Evolutionary conservation across 148 eudicot genomes (phyloP).

Genomic region (Persicaria maculosa): DNA sequence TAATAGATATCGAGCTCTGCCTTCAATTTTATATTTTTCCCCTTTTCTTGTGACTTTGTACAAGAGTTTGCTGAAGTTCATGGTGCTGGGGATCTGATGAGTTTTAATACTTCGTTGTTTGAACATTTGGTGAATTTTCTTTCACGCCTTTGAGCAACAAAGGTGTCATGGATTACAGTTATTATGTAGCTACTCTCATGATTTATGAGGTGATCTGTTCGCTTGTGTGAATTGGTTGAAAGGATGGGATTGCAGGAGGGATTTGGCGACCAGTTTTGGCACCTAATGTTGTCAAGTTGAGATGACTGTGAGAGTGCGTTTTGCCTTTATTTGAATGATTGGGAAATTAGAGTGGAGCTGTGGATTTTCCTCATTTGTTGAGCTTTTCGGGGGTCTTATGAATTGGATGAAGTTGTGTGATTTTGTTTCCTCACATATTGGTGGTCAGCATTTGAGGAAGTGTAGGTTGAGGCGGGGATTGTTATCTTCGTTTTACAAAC

Average conservation of each 20-base stretch:
- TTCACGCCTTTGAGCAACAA: not conserved
- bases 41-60: not conserved
- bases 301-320: not conserved
- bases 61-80: not conserved
- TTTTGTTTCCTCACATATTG: not conserved
- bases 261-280: not conserved
- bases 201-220: not conserved
- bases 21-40: not conserved
- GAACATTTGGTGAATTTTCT: not conserved
- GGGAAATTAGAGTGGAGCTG: not conserved
- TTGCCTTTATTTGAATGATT: not conserved
- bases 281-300: not conserved
- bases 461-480: not conserved
- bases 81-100: constrained; percentile 4
- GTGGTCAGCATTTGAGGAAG: not conserved
- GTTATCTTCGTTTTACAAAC: not conserved
- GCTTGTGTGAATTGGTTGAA: not conserved
- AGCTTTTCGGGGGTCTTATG: not conserved
- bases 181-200: not conserved
- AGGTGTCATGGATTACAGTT: not conserved
- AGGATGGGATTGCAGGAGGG: not conserved
- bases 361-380: not conserved
- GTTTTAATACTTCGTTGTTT: not conserved
- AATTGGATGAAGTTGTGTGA: not conserved
- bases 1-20: not conserved